Conservation (phyloP, 2,329 filamentous ascomycete species). For the Pseudonectria foliicola region DNA sequence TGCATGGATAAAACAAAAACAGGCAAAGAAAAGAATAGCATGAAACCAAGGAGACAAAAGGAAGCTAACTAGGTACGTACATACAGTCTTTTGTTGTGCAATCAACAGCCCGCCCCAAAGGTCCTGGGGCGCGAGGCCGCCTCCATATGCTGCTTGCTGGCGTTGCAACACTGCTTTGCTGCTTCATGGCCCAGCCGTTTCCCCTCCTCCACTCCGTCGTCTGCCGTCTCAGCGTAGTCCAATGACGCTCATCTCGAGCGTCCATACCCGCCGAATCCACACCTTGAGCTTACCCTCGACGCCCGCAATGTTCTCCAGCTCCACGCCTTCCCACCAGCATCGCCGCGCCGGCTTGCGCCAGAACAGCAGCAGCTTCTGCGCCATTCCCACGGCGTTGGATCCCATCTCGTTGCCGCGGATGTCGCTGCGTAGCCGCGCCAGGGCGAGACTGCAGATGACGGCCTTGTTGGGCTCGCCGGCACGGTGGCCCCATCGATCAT, state of each 20-base stretch:
- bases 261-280: constrained; percentile 98
- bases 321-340: constrained; percentile 99
- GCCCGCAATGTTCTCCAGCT: constrained; percentile 81
- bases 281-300: constrained; percentile 91
- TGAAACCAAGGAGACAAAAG: not conserved
- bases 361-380: constrained; percentile 93
- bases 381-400: constrained; percentile 87
- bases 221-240: constrained; percentile 56
- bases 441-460: constrained; percentile 91
- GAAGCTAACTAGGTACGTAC: not conserved
- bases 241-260: constrained; percentile 94
- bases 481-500: constrained; percentile 91
- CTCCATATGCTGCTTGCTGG: not conserved
- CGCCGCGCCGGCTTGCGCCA: constrained; percentile 94
- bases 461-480: constrained; percentile 98
- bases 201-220: not conserved
- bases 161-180: not conserved
- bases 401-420: constrained; percentile 72
- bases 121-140: no score
- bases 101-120: not conserved
- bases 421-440: constrained; percentile 87
- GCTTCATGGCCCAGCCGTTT: not conserved
- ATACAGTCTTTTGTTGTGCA: not conserved
- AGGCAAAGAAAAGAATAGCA: not conserved
- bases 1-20: no score